Percentiles rank a stretch among this genome's conserved stretches.
Conservation (phyloP, 106 monocot species). For the Dendrobium catenatum region DNA sequence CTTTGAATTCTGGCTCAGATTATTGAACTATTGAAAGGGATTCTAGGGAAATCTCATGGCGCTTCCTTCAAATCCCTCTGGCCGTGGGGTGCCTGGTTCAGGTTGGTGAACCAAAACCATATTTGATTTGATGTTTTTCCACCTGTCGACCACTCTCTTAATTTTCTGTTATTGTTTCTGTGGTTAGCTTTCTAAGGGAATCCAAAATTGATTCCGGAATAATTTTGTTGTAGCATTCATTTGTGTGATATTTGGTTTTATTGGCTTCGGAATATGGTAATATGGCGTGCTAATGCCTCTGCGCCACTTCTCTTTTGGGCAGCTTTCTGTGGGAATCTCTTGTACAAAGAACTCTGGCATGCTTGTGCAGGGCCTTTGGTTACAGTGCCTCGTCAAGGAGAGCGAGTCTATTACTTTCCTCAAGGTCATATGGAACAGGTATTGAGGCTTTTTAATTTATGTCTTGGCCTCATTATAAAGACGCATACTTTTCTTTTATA, state of each 20-base stretch:
- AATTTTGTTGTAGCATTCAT: too few relatives aligned
- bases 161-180: not conserved
- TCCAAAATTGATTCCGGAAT: too few relatives aligned
- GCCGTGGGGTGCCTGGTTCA: not conserved
- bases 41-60: not conserved
- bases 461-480: too few relatives aligned
- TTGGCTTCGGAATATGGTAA: not conserved
- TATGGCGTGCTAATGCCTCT: too few relatives aligned
- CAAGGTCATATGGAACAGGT: constrained; percentile 92
- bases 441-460: not conserved
- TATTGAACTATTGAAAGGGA: not conserved
- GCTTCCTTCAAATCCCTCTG: not conserved
- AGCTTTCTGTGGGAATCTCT: constrained; percentile 15
- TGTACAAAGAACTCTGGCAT: constrained; percentile 70
- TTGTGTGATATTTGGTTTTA: not conserved
- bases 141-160: not conserved
- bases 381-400: constrained; percentile 41
- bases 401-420: constrained; percentile 76
- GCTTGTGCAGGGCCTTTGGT: constrained; percentile 79
- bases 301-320: not conserved
- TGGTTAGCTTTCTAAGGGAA: too few relatives aligned
- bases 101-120: not conserved
- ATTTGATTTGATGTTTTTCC: too few relatives aligned
- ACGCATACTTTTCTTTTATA: not conserved
- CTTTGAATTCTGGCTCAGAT: too few relatives aligned